phyloP scores from a whole-genome alignment of 1,284 basidiomycete genomes.

The Rhodotorula glutinis region DNA sequence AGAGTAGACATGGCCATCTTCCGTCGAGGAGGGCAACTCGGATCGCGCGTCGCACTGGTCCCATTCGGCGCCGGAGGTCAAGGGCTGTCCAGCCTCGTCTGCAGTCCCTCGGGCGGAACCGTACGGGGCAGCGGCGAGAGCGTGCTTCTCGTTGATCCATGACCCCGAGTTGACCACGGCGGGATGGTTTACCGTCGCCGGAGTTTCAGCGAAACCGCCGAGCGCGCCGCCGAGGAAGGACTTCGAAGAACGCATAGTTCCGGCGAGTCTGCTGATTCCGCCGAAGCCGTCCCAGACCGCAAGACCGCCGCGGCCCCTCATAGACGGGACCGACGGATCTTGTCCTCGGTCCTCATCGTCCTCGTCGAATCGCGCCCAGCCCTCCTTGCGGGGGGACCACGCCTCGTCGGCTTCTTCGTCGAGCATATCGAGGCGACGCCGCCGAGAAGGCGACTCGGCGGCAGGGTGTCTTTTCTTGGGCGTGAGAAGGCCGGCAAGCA shows the following conservation, averaged over 20 bases:
- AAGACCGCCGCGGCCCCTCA: constrained; percentile 14
- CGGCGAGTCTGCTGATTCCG: background rate
- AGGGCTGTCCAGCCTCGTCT: background rate
- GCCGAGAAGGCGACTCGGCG: background rate
- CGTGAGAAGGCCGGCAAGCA: constrained; percentile 2
- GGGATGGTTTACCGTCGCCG: background rate
- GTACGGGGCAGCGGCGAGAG: background rate
- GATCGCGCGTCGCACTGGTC: constrained; percentile 14
- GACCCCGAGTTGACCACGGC: background rate
- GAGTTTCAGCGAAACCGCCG: constrained; percentile 26
- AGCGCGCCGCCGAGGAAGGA: constrained; percentile 29
- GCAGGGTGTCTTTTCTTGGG: background rate
- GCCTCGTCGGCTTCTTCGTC: constrained; percentile 22
- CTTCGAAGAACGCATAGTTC: constrained; percentile 9
- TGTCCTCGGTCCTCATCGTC: background rate
- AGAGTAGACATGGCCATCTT: constrained; percentile 15
- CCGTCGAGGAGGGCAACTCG: constrained; percentile 1
- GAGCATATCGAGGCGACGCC: constrained; percentile 29
- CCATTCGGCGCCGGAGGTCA: constrained; percentile 26
- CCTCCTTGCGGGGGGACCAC: constrained; percentile 7
- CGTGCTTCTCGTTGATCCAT: background rate
- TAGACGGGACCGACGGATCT: constrained; percentile 7
- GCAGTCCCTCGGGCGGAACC: background rate
- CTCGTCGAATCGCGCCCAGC: constrained; percentile 23
- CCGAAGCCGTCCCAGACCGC: constrained; percentile 32